Percentiles rank a stretch among this genome's conserved stretches.
These are phyloP conservation scores for Colletotrichum gigasporum DNA, from an alignment of 2,329 filamentous ascomycete genomes.

Conservation along the genomic window DNA sequence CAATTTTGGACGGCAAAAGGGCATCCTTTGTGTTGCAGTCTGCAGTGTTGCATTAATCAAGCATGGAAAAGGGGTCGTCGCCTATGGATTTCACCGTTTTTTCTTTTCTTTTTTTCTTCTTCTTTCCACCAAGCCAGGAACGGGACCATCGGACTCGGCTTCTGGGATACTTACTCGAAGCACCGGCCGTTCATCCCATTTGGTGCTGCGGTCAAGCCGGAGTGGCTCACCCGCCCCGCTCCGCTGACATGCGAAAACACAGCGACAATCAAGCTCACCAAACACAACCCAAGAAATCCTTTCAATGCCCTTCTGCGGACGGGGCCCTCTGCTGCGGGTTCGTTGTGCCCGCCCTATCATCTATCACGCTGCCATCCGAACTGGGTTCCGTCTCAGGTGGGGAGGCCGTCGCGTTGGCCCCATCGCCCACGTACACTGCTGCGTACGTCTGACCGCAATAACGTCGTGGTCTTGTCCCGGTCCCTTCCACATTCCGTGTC, in stretches of 20 bases:
- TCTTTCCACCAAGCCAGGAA: too few species aligned
- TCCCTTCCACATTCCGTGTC: not conserved
- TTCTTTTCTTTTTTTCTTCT: too few species aligned
- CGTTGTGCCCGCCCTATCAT: not conserved
- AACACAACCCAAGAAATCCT: not conserved
- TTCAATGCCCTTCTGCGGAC: too few species aligned
- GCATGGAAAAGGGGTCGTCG: too few species aligned
- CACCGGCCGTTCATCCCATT: not conserved
- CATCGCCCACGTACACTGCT: not conserved
- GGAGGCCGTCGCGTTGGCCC: not conserved
- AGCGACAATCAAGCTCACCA: too few species aligned
- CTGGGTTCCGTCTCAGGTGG: conserved; percentile 11
- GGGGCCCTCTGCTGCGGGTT: conserved; percentile 5
- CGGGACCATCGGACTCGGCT: not conserved
- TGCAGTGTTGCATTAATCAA: too few species aligned
- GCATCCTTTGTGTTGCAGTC: too few species aligned
- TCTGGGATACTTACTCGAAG: conserved; percentile 1
- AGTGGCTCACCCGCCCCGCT: conserved; percentile 12
- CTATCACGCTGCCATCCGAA: not conserved
- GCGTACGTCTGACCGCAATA: conserved; percentile 16
- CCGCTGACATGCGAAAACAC: not conserved
- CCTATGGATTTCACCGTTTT: too few species aligned
- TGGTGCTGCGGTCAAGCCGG: not conserved
- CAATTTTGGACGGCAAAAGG: too few species aligned
- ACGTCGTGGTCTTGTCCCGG: not conserved